Base-by-base conservation (phyloP, 352 stramenopile species). In the Globisporangium paroecandrum region DNA sequence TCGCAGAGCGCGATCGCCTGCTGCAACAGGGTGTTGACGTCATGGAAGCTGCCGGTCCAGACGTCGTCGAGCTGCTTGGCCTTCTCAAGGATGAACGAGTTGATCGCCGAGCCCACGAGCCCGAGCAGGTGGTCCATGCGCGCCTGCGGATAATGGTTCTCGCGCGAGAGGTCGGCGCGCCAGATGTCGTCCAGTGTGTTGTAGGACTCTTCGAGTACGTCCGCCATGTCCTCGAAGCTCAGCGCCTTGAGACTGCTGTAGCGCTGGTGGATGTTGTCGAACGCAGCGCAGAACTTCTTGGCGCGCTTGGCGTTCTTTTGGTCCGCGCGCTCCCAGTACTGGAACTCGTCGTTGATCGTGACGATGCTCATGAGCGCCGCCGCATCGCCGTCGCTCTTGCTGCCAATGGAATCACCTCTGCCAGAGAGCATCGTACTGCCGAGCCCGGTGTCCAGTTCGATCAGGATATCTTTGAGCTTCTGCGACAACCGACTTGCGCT, bases 101-200 rank as follows among this genome's bases (percentile, higher is more conserved):
- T 94, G 58, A 98, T 78, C 2, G 86, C 87, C 1, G 70, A 70
- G 7, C 79, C 82, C 0, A 98, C 84, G 34, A 97, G 82, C 0
- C 90, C 85, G 3, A 98, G 77, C 10, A 98, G 41, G 62, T 97
- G 90, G 53, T 89, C 75, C 93, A 98, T 98, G 29, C 93, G 78
- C 0, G 62, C 49, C 69, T 98, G 91, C 0, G 92, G 90, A 69
- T 96, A 98, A 58, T 85, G 71, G 18, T 88, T 71, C 59, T 87
- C 73, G 2, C 74, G 51, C 3, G 81, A 64, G 0, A 97, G 60
- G n/a, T 89, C 79, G 25, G 88, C 89, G 65, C 77, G 82, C 92
- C 94, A 98, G 7, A 97, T 81, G 67, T 97, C 89, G 54, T 98
- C 92, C 4, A 97, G 80, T 4, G 86, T 84, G 47, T 96, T 94